Evolutionary conservation across 2,329 filamentous ascomycete species (phyloP).

Genomic region (Colletotrichum eleusines): DNA sequence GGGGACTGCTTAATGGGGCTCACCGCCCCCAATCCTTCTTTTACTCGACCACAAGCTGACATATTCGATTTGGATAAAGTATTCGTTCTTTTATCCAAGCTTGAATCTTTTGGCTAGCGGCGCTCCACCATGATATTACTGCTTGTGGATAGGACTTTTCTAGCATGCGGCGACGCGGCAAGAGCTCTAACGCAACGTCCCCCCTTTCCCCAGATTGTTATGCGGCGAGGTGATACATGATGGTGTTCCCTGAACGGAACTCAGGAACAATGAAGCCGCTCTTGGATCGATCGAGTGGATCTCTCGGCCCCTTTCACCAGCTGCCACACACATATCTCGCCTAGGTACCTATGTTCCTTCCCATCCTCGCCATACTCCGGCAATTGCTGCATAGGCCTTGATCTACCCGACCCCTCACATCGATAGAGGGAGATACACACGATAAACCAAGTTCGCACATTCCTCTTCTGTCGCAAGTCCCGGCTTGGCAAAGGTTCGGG

Average conservation of each 20-base stretch:
- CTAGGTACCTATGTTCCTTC: slow-evolving; percentile 26
- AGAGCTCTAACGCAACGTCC: slow-evolving; percentile 34
- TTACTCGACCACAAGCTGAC: neutral
- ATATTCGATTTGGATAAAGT: neutral
- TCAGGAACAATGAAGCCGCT: neutral
- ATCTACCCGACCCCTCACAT: neutral
- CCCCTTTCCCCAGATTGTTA: slow-evolving; percentile 29
- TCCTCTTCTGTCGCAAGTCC: slow-evolving; percentile 18
- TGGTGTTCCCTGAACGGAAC: neutral
- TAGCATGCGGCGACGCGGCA: slow-evolving; percentile 23
- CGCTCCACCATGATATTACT: neutral
- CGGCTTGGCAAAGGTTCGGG: slow-evolving; percentile 20
- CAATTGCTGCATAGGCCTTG: neutral
- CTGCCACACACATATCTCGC: neutral
- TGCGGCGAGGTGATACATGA: neutral
- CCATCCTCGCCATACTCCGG: slow-evolving; percentile 22
- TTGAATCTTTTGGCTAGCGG: neutral
- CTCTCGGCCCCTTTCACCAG: neutral
- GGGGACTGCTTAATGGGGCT: neutral
- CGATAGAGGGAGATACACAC: neutral
- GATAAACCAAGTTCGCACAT: neutral
- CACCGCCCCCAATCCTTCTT: slow-evolving; percentile 1
- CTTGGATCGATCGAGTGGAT: neutral
- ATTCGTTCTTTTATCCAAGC: slow-evolving; percentile 8
- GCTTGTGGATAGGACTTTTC: slow-evolving; percentile 1